Conservation (phyloP, 1,284 basidiomycete genomes). For the Lentinula novae-zelandiae region DNA sequence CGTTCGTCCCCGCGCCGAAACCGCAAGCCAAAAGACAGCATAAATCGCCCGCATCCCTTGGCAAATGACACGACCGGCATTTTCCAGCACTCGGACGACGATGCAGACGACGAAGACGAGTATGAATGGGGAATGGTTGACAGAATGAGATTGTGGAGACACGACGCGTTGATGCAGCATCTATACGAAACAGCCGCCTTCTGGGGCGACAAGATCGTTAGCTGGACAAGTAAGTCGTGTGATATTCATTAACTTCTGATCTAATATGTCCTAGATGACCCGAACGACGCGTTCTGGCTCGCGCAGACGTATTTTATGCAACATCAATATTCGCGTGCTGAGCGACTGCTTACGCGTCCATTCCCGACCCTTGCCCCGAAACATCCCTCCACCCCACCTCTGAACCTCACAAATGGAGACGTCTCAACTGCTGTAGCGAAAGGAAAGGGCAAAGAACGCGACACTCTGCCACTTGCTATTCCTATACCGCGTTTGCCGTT, state of each 20-base stretch:
- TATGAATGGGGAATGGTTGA: conserved; percentile 85
- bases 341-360: conserved; percentile 84
- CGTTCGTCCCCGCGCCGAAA: conserved; percentile 57
- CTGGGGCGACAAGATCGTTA: conserved; percentile 96
- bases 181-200: conserved; percentile 96
- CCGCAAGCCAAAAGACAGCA: conserved; percentile 45
- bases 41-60: conserved; percentile 57
- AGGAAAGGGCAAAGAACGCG: conserved; percentile 61
- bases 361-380: conserved; percentile 54
- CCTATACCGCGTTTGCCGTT: conserved; percentile 56
- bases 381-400: conserved; percentile 28
- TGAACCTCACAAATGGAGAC: conserved; percentile 39
- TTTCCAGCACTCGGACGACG: conserved; percentile 62
- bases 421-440: conserved; percentile 33
- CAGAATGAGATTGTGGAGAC: conserved; percentile 94
- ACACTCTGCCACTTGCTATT: conserved; percentile 28
- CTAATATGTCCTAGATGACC: conserved; percentile 57
- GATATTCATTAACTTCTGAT: conserved; percentile 7
- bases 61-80: conserved; percentile 76
- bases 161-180: conserved; percentile 98
- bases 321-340: conserved; percentile 92
- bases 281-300: conserved; percentile 98
- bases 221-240: conserved; percentile 79
- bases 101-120: conserved; percentile 55
- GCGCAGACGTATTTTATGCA: conserved; percentile 97